Evolutionary conservation across 495 filamentous ascomycete species (phyloP), one percentile per base, ranked within the genome.

Genomic region (Viridothelium virens): DNA sequence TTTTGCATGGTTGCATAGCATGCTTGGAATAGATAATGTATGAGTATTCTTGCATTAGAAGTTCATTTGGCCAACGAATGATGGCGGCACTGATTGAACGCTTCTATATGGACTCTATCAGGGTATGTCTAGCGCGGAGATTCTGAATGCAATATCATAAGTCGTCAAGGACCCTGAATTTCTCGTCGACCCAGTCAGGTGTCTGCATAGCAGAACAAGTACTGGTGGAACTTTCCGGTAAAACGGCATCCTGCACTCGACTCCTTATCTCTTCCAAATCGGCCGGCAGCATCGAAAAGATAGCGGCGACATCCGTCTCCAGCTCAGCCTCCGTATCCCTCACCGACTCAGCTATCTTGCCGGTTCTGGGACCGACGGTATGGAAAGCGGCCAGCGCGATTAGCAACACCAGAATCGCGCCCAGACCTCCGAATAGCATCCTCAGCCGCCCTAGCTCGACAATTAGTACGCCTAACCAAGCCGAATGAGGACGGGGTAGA

Each of bases 341-440:
- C 18, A 59, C 53, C 5, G 53, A 33, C 31, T 59, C 31, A 14
- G 53, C 53, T 10, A 59, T 59, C 6, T 59, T 36, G 14, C 53
- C 53, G 2, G 5, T 11, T 59, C 18, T 59, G 25, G 53, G 31
- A 3, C 53, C 53, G 36, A 59, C 7, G 11, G 31, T 6, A 10
- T 59, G 53, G 18, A 59, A 59, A 33, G 53, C 53, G 7, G 31
- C 53, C 31, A 59, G 31, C 31, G 53, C 53, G 36, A 59, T 36
- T 11, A 59, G 31, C 7, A 59, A 36, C 18, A 59, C 53, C 2
- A 36, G 11, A 7, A 59, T 10, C 6, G 53, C 53, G 5, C 53
- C 53, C 5, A 59, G 53, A 66, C 38, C 74, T 48, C 41, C 67
- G 67, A 18, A 71, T 66, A 56, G 73, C 72, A 18, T 73, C 72